Conservation (phyloP, 2,329 filamentous ascomycete genomes). For the Hypoxylon sp. region DNA sequence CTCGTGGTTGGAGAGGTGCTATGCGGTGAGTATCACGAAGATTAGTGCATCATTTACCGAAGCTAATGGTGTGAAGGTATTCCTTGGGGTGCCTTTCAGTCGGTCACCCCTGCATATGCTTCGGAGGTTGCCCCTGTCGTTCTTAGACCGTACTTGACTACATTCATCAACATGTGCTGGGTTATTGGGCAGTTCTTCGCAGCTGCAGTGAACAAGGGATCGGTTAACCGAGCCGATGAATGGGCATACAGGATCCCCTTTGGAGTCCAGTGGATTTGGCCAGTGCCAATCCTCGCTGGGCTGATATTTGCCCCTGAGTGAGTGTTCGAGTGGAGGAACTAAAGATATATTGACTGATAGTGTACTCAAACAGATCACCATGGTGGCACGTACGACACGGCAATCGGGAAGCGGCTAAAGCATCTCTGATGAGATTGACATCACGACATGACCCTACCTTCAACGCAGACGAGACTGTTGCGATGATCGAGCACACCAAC, state of each 20-base stretch:
- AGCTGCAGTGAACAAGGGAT: constrained; percentile 59
- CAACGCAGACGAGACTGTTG: constrained; percentile 61
- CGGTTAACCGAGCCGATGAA: constrained; percentile 54
- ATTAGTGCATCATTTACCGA: neutral
- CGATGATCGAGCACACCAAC: constrained; percentile 67
- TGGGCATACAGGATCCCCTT: constrained; percentile 65
- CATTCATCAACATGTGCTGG: constrained; percentile 69
- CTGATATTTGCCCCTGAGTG: constrained; percentile 62
- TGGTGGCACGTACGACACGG: constrained; percentile 64
- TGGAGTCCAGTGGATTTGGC: constrained; percentile 65
- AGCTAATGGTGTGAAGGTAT: constrained; percentile 53
- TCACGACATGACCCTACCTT: constrained; percentile 54
- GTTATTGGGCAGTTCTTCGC: constrained; percentile 66
- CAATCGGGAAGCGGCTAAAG: constrained; percentile 55
- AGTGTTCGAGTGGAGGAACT: constrained; percentile 12
- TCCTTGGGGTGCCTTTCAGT: constrained; percentile 66
- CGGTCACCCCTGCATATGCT: constrained; percentile 64
- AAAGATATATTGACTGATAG: neutral
- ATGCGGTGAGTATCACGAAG: constrained; percentile 45
- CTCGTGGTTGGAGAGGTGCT: constrained; percentile 64
- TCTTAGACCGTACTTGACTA: constrained; percentile 64
- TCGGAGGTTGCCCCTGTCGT: constrained; percentile 63
- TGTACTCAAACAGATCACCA: constrained; percentile 54
- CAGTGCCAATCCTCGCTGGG: constrained; percentile 59
- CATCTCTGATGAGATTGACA: constrained; percentile 57